These are phyloP conservation scores for Lactifluus hygrophoroides DNA, from an alignment of 768 basidiomycete genomes.

Conservation along the genomic window DNA sequence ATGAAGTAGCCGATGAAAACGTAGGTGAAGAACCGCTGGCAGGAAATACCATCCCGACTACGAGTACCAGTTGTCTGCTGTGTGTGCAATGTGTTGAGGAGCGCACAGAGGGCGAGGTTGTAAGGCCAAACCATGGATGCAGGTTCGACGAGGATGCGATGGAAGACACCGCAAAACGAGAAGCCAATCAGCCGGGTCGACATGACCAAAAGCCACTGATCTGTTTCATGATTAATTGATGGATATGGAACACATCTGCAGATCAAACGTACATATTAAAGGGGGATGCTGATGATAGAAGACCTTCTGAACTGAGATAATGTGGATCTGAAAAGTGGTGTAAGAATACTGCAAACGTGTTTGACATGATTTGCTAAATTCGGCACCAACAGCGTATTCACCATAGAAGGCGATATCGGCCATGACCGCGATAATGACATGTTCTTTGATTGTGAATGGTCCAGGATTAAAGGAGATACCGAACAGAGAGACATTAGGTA, in stretches of 20 bases:
- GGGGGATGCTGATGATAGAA: no score
- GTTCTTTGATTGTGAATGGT: background rate
- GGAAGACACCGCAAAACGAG: background rate
- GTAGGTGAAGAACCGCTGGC: background rate
- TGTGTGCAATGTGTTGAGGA: background rate
- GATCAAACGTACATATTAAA: no score
- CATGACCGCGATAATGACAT: background rate
- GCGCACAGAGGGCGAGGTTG: background rate
- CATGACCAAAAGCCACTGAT: no score
- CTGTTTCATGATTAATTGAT: no score
- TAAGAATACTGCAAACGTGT: no score
- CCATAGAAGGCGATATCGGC: no score
- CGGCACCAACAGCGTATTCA: background rate
- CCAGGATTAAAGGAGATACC: constrained; percentile 29
- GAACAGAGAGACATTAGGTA: no score
- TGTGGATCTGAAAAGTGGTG: no score
- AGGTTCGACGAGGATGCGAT: background rate
- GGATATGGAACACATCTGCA: background rate
- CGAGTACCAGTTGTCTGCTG: no score
- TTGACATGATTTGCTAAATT: background rate
- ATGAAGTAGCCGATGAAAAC: no score
- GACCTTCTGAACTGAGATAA: no score
- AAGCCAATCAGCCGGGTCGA: background rate
- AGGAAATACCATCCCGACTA: background rate
- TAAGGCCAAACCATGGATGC: background rate